phyloP scores from a whole-genome alignment of 164 flowering plant genomes.

The Vitis cinerea region DNA sequence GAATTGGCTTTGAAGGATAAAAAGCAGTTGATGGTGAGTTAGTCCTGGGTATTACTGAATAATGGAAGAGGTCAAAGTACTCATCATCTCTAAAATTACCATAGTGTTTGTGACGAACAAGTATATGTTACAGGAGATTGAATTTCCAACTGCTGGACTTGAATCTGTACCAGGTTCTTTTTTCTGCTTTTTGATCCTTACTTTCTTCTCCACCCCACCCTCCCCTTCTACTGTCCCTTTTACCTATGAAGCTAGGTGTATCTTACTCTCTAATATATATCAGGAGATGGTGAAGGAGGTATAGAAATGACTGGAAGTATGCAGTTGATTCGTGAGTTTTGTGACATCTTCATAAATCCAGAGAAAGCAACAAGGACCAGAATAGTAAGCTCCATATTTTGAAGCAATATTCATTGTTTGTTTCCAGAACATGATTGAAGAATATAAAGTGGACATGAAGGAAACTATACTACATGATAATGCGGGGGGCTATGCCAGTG shows the following conservation, averaged over 20 bases:
- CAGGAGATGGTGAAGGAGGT: slow-evolving; percentile 99
- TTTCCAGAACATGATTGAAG: too few relatives aligned
- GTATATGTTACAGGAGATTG: slow-evolving; percentile 73
- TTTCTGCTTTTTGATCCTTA: not conserved
- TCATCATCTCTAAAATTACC: not conserved
- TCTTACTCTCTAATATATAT: slow-evolving; percentile 5
- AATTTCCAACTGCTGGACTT: slow-evolving; percentile 93
- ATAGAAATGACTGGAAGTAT: slow-evolving; percentile 93
- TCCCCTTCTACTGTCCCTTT: not conserved
- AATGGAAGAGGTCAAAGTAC: not conserved
- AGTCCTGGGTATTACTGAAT: not conserved
- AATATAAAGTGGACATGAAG: not conserved
- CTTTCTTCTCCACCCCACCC: not conserved
- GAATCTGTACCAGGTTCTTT: slow-evolving; percentile 82
- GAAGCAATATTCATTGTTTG: too few relatives aligned
- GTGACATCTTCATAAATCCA: slow-evolving; percentile 62
- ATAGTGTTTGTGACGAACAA: slow-evolving; percentile 24
- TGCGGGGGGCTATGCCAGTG: too few relatives aligned
- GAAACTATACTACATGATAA: not conserved
- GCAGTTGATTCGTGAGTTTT: slow-evolving; percentile 86
- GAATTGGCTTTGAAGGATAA: slow-evolving; percentile 63
- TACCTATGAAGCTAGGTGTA: not conserved
- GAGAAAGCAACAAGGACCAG: slow-evolving; percentile 79
- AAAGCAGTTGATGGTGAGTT: slow-evolving; percentile 76
- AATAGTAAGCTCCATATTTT: slow-evolving; percentile 47